Evolutionary conservation across 2,329 filamentous ascomycete species (phyloP).

Genomic region (Colletotrichum liaoningense): DNA sequence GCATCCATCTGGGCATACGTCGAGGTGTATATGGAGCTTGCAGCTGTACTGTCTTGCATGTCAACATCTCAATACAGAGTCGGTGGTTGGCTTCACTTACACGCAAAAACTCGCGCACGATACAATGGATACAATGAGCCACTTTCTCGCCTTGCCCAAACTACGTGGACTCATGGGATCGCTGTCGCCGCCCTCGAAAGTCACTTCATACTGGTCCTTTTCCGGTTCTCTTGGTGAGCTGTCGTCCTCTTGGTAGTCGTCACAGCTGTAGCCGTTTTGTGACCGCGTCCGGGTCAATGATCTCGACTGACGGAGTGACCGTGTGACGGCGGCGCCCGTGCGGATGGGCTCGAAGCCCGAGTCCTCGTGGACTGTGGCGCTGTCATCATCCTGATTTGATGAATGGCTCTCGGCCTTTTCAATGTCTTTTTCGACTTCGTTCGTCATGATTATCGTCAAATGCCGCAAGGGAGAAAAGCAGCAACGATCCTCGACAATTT

Average conservation of each 20-base stretch:
- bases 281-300: constrained; percentile 49
- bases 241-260: constrained; percentile 42
- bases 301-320: constrained; percentile 25
- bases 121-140: constrained; percentile 83
- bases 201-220: constrained; percentile 73
- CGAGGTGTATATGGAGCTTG: constrained; percentile 88
- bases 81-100: constrained; percentile 69
- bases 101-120: constrained; percentile 82
- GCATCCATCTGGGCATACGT: constrained; percentile 82
- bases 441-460: neutral
- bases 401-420: constrained; percentile 35
- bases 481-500: neutral
- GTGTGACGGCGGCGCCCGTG: constrained; percentile 27
- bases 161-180: constrained; percentile 82
- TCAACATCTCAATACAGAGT: constrained; percentile 15
- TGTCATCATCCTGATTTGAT: constrained; percentile 18
- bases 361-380: constrained; percentile 17
- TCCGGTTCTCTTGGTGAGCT: constrained; percentile 37
- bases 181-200: constrained; percentile 76
- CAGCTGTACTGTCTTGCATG: constrained; percentile 72
- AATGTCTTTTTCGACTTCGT: constrained; percentile 33
- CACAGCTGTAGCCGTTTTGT: constrained; percentile 58
- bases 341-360: constrained; percentile 42
- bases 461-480: too few species aligned
- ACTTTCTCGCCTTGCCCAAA: constrained; percentile 75